A percentile compares a stretch with the other conserved stretches of the same genome.
phyloP scores from a whole-genome alignment of 345 rosid species.

The Ailanthus altissimus region DNA sequence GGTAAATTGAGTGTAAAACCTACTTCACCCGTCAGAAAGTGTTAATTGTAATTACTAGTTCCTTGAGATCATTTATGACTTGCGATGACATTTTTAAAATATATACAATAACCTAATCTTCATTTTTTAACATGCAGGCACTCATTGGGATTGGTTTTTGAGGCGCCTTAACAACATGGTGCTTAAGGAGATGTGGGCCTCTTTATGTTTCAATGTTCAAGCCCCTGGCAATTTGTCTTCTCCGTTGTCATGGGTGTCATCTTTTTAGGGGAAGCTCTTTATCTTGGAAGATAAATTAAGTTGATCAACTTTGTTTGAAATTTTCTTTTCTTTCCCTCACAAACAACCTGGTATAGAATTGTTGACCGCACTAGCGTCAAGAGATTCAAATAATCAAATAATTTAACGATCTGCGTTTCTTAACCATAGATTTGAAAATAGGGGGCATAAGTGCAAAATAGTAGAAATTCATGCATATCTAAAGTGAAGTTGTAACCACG shows the following conservation, averaged over 20 bases:
- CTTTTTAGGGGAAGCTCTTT: constrained; percentile 28
- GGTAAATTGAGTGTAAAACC: no score
- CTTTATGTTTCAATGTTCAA: constrained; percentile 36
- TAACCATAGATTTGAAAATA: neutral
- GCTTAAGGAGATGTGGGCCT: constrained; percentile 32
- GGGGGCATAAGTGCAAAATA: neutral
- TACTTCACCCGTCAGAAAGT: no score
- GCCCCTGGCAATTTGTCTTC: constrained; percentile 31
- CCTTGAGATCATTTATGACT: no score
- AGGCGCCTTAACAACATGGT: constrained; percentile 21
- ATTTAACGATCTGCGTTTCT: neutral
- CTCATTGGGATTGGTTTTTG: constrained; percentile 15
- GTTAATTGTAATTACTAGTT: no score
- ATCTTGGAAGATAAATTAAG: constrained; percentile 33
- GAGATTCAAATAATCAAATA: no score
- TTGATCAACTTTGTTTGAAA: neutral
- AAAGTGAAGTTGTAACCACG: neutral
- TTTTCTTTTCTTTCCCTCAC: neutral
- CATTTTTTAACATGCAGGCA: constrained; percentile 14
- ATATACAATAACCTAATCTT: no score
- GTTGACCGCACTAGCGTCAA: no score
- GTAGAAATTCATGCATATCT: neutral
- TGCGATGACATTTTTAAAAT: no score
- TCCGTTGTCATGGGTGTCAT: constrained; percentile 22
- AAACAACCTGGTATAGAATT: no score